A percentile compares a stretch with the other conserved stretches of the same genome.
phyloP scores from a whole-genome alignment of 2,329 filamentous ascomycete species.

The Trichoderma cornu-damae region DNA sequence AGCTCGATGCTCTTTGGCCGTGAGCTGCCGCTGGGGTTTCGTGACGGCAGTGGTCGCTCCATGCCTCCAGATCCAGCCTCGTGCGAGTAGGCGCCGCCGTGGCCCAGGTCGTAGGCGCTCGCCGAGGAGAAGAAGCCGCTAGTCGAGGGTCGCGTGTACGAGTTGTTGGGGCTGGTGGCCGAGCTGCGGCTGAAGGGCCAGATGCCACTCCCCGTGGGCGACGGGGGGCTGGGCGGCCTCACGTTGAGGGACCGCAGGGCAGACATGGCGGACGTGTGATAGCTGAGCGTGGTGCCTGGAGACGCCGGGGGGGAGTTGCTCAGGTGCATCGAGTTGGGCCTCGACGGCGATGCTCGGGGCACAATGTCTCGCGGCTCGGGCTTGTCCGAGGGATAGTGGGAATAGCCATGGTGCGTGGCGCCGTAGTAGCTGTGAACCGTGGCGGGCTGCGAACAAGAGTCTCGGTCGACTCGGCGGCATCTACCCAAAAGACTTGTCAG shows the following conservation, averaged over 20 bases:
- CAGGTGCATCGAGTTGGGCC: constrained; percentile 51
- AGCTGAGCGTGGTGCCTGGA: constrained; percentile 34
- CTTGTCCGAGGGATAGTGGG: constrained; percentile 42
- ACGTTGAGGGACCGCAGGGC: constrained; percentile 52
- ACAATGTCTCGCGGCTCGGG: constrained; percentile 58
- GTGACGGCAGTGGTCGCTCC: constrained; percentile 53
- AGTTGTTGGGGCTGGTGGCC: constrained; percentile 48
- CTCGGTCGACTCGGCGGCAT: constrained; percentile 51
- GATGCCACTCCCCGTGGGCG: constrained; percentile 44
- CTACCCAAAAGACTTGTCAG: constrained; percentile 35
- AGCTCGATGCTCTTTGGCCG: constrained; percentile 60
- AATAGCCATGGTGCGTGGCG: constrained; percentile 31
- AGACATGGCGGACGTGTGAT: constrained; percentile 49
- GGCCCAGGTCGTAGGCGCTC: constrained; percentile 45
- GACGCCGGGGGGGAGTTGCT: constrained; percentile 48
- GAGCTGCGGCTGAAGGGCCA: constrained; percentile 53
- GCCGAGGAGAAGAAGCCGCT: constrained; percentile 42
- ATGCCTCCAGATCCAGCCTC: constrained; percentile 33
- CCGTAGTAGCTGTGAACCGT: constrained; percentile 31
- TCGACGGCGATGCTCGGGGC: constrained; percentile 58
- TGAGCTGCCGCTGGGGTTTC: constrained; percentile 50
- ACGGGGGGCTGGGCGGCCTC: constrained; percentile 52
- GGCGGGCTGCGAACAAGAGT: constrained; percentile 29
- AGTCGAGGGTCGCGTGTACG: constrained; percentile 39
- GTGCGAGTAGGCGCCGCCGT: constrained; percentile 31